Conservation (phyloP, 192 early-diverging fungal species). For the Jimgerdemannia lactiflua region DNA sequence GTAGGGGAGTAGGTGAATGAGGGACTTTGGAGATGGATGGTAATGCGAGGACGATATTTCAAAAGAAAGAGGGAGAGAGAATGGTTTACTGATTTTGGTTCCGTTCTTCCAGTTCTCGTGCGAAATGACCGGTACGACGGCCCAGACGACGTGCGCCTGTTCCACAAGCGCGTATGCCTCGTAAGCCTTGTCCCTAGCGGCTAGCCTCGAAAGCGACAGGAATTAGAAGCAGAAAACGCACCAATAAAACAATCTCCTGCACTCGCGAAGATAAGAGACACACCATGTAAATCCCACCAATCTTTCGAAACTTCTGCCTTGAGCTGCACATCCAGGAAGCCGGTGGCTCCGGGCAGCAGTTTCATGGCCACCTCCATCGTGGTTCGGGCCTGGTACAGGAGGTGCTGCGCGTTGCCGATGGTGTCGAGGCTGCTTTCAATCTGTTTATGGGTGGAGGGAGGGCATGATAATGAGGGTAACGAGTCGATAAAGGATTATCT, state of each 20-base stretch:
- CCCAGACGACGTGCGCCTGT: not conserved
- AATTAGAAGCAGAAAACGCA: not conserved
- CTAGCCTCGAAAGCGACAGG: not conserved
- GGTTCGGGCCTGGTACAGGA: not conserved
- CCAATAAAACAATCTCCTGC: not conserved
- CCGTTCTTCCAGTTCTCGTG: not conserved
- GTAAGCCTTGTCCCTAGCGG: not conserved
- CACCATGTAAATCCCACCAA: not conserved
- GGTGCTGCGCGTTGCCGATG: not conserved
- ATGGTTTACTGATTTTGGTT: not conserved
- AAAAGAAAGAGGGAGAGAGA: not conserved
- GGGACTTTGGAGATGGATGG: not conserved
- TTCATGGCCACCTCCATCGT: not conserved
- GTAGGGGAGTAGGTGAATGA: not conserved
- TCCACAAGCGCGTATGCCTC: not conserved
- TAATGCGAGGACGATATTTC: not conserved
- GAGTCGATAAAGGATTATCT: not conserved
- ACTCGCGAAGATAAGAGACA: not conserved
- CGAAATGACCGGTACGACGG: not conserved
- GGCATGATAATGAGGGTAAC: not conserved
- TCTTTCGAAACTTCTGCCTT: not conserved
- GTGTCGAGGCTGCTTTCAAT: not conserved
- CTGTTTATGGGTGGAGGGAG: not conserved
- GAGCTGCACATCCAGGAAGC: not conserved
- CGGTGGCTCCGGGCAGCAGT: not conserved